These are phyloP conservation scores for Gloeopeniophorella convolvens DNA, from an alignment of 768 basidiomycete species.

Conservation along the genomic window DNA sequence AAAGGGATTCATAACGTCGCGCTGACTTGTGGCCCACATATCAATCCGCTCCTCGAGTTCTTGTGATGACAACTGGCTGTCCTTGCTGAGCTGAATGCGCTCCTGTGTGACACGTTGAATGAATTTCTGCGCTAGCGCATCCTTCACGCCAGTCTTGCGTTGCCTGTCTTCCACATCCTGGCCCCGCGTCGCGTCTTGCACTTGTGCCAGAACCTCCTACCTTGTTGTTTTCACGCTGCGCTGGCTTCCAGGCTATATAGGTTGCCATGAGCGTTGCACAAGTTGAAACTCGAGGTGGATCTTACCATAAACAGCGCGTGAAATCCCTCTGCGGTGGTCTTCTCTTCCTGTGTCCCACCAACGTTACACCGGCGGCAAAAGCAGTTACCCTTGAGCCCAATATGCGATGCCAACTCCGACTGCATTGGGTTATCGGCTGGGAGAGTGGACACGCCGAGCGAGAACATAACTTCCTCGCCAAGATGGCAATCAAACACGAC, in stretches of 20 bases:
- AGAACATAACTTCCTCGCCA: too few relatives aligned
- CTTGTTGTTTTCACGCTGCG: slow-evolving; percentile 4
- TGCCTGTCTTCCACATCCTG: slow-evolving; percentile 14
- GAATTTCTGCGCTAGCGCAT: slow-evolving; percentile 17
- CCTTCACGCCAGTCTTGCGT: slow-evolving; percentile 21
- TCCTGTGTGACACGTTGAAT: slow-evolving; percentile 16
- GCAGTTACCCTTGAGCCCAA: slow-evolving; percentile 27
- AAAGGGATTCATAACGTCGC: too few relatives aligned
- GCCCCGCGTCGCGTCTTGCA: slow-evolving; percentile 10
- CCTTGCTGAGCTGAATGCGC: slow-evolving; percentile 17
- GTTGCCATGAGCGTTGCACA: not conserved
- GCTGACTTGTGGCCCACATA: too few relatives aligned
- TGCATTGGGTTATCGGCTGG: slow-evolving; percentile 26
- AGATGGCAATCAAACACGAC: too few relatives aligned
- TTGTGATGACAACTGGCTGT: too few relatives aligned
- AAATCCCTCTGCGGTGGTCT: slow-evolving; percentile 31
- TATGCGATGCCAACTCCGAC: slow-evolving; percentile 26
- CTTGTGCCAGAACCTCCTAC: not conserved
- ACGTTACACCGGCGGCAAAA: slow-evolving; percentile 35
- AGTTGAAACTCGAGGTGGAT: not conserved
- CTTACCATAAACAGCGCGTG: slow-evolving; percentile 21
- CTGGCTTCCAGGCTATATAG: not conserved
- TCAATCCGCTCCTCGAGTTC: too few relatives aligned
- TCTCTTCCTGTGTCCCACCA: slow-evolving; percentile 31
- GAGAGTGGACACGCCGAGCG: too few relatives aligned